Base-by-base conservation (phyloP, 2,329 filamentous ascomycete genomes). In the Podosphaera fusca region DNA sequence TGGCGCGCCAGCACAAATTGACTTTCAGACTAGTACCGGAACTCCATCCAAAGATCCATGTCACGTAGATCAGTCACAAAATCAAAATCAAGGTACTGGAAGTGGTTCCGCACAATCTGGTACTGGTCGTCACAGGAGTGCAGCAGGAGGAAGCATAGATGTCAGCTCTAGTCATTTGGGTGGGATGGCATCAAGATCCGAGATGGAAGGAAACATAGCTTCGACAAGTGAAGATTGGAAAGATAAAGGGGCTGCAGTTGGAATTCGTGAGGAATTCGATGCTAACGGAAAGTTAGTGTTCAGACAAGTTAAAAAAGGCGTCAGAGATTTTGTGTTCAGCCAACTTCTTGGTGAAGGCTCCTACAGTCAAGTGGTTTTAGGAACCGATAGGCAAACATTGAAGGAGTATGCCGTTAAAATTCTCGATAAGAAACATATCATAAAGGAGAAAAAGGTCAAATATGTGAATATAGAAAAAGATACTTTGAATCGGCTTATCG, bases 401-500 rank as follows among this genome's bases (percentile, higher is more conserved):
- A 94, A 94, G 65, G 90, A 98, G 69, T 96, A 96, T 67, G 92
- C 92, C 33, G 89, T 98, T 71, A 98, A 98, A 69, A 90, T 98
- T 14, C 78, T 98, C 52, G 92, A 98, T 71, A 98, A 98, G 72
- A 81, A 88, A 65, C 92, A 98, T 69, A 98, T 98, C 67, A 98
- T 98, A 75, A 98, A 96, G 71, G 92, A 98, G 72, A 96, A 95
- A 71, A 98, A 98, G 76, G 94, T 98, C 66, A 98, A 98, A 75
- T 98, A 98, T 67, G 92, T 98, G 70, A 98, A 96, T 70, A 98
- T 98, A 65, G 92, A 98, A 70, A 95, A 95, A 72, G 90, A 98
- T 70, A 96, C 92, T 0, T 75, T 98, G 57, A 98, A 98, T 67
- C 82, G 92, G 61, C 74, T 98, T 58, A 96, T 90, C 2, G 90